These are phyloP conservation scores for Myxozyma udenii DNA, from an alignment of 805 yeast genomes.

Conservation along the genomic window DNA sequence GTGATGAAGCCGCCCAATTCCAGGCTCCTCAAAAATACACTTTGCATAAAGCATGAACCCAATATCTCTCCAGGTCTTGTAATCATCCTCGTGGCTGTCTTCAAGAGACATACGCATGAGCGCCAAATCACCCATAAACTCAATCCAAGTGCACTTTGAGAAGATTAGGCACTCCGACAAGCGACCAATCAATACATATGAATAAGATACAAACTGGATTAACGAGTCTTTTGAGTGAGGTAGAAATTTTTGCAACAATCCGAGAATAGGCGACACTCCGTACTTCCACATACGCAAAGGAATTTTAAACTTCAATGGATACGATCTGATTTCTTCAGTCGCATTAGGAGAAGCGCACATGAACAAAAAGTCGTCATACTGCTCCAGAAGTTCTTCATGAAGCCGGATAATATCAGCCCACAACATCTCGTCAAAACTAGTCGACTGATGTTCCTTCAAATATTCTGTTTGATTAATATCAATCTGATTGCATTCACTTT, in stretches of 20 bases:
- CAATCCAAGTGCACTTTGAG: slow-evolving; percentile 18
- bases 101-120: slow-evolving; percentile 17
- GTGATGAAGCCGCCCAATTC: slow-evolving; percentile 24
- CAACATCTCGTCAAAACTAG: slow-evolving; percentile 1
- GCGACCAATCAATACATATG: slow-evolving; percentile 18
- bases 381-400: slow-evolving; percentile 19
- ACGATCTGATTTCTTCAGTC: slow-evolving; percentile 4
- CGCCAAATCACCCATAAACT: slow-evolving; percentile 24
- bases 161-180: slow-evolving; percentile 13
- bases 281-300: slow-evolving; percentile 23
- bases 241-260: slow-evolving; percentile 9
- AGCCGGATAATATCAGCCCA: slow-evolving; percentile 16
- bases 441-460: neutral
- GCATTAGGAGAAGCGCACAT: slow-evolving; percentile 13
- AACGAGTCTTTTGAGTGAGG: slow-evolving; percentile 13
- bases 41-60: slow-evolving; percentile 24
- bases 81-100: neutral
- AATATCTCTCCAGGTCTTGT: slow-evolving; percentile 11
- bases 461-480: neutral
- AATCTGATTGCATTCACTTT: slow-evolving; percentile 7
- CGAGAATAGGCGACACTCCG: slow-evolving; percentile 15
- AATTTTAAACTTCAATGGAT: slow-evolving; percentile 22
- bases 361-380: slow-evolving; percentile 25
- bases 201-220: slow-evolving; percentile 8
- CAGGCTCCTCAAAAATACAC: slow-evolving; percentile 15